Evolutionary conservation across 306 rosid genomes (phyloP).

Genomic region (Vigna nakashimae): DNA sequence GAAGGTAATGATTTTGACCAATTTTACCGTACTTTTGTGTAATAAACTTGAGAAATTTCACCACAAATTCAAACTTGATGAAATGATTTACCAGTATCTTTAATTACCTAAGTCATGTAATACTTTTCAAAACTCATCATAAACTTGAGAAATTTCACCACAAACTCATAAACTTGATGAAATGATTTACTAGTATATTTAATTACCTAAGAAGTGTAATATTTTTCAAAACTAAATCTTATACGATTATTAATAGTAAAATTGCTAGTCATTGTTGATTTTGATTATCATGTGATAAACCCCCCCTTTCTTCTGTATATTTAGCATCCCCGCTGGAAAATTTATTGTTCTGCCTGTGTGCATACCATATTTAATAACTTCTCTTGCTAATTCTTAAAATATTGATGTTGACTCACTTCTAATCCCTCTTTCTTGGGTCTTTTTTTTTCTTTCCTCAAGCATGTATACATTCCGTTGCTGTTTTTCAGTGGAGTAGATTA

Average conservation of each 20-base stretch:
- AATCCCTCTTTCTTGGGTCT: slow-evolving; percentile 52
- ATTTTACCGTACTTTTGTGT: not conserved
- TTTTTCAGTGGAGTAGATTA: slow-evolving; percentile 99
- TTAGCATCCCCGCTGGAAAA: not conserved
- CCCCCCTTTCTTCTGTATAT: not conserved
- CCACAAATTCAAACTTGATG: too few species aligned
- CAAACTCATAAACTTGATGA: not conserved
- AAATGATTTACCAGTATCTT: too few species aligned
- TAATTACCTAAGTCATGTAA: too few species aligned
- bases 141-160: too few species aligned
- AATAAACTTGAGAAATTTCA: not conserved
- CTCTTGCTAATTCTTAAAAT: slow-evolving; percentile 33
- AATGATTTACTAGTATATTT: not conserved
- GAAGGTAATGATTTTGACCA: not conserved
- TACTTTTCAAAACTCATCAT: too few species aligned
- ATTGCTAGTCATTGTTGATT: not conserved
- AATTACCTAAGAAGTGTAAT: too few species aligned
- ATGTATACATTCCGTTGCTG: slow-evolving; percentile 98
- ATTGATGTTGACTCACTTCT: slow-evolving; percentile 50
- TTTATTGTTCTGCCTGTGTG: slow-evolving; percentile 22
- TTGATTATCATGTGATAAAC: too few species aligned
- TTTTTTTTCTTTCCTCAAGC: slow-evolving; percentile 72
- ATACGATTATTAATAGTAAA: not conserved
- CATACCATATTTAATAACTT: slow-evolving; percentile 35
- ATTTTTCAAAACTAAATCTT: not conserved